Evolutionary conservation across 192 early-diverging fungal species (phyloP).

Genomic region (Gorgonomyces haynaldii): DNA sequence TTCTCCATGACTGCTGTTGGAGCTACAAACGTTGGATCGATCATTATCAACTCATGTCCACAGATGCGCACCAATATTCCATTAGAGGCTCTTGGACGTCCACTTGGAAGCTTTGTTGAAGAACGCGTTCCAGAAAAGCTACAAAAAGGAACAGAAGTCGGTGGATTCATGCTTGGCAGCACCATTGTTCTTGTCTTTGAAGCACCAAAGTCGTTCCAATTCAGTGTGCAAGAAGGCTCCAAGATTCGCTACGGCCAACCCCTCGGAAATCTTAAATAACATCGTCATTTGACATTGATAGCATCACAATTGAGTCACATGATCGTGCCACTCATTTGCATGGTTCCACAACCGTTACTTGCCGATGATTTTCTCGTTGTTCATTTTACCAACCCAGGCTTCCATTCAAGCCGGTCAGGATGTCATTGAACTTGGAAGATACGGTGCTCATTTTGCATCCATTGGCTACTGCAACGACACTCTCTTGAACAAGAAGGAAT

Average conservation of each 20-base stretch:
- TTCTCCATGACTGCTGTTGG: conserved; percentile 96
- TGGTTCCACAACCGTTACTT: too few species aligned
- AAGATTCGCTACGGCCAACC: conserved; percentile 72
- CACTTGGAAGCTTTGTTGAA: conserved; percentile 67
- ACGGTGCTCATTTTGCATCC: too few species aligned
- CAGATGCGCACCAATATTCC: conserved; percentile 41
- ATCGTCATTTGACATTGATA: too few species aligned
- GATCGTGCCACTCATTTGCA: too few species aligned
- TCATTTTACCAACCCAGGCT: too few species aligned
- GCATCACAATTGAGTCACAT: too few species aligned
- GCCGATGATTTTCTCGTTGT: too few species aligned
- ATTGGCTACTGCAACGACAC: too few species aligned
- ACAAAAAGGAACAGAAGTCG: conserved; percentile 82
- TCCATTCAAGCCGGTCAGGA: too few species aligned
- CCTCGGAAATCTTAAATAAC: too few species aligned
- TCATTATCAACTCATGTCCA: conserved; percentile 88
- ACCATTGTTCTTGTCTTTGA: conserved; percentile 97
- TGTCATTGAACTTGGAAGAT: too few species aligned
- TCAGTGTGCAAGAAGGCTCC: conserved; percentile 55
- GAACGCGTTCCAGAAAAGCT: conserved; percentile 37
- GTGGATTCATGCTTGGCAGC: conserved; percentile 89
- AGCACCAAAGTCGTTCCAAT: conserved; percentile 69
- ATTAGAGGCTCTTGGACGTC: conserved; percentile 17
- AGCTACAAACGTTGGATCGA: conserved; percentile 95
- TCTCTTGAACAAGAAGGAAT: too few species aligned